Base-by-base conservation (phyloP, 495 filamentous ascomycete genomes). In the Daldinia childiae region DNA sequence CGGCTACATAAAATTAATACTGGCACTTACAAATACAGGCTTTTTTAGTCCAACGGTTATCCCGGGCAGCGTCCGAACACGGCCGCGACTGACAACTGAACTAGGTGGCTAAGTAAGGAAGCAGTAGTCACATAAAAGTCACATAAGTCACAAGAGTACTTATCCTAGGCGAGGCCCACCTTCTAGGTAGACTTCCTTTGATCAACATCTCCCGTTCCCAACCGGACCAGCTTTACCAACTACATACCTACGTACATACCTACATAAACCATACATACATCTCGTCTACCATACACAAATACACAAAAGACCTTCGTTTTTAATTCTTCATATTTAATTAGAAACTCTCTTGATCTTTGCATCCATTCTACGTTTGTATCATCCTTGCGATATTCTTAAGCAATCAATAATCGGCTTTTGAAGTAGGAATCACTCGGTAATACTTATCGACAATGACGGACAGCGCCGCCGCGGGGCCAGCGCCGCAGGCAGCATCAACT, bases 401-500 rank as follows among this genome's bases (percentile, higher is more conserved):
- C 9, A 24, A 48, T 12, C 43, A 48, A 48, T 5, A 24, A 21
- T 48, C 5, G 4, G 2, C 19, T 21, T 48, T 48, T 48, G 19
- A 7, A 48, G 19, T 48, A 48, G 9, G 7, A 24, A 12, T 17
- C 6, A 4, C 4, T 30, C 50, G 26, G 50, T 54, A 30, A 6
- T 30, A 29, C 50, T 54, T 30, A 41, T 45, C 27, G 19, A 62
- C 62, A 62, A 73, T 73, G 65, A 69, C 66, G 62, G 67, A 27
- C 61, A 62, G 66, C 21, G 52, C 50, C 50, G 62, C 58, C 64
- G 70, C 70, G 57, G 71, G 32, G 51, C 57, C 64, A 65, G 57
- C 56, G 54, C 68, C 75, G 43, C 56, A 54, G 63, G 58, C 73
- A 36, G 75, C 62, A 24, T 77, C 75, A 48, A 50, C 50, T 21